phyloP scores from a whole-genome alignment of 1,139 yeast genomes.

The Geotrichum cucujoidarum region DNA sequence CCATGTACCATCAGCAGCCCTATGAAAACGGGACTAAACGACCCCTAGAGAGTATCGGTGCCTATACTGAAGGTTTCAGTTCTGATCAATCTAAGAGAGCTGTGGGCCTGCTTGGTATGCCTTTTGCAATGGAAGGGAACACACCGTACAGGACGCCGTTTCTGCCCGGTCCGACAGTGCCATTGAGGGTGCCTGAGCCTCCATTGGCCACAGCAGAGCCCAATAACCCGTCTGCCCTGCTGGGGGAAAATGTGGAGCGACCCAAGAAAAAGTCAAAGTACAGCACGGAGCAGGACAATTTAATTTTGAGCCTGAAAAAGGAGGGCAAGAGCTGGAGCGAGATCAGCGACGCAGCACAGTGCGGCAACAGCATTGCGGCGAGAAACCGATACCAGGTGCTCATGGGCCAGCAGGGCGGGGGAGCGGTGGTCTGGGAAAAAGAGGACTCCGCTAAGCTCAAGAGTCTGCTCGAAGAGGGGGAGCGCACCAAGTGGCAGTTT shows the following conservation, averaged over 20 bases:
- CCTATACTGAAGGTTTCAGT: too few relatives aligned
- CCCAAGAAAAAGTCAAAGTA: constrained; percentile 62
- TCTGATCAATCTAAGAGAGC: too few relatives aligned
- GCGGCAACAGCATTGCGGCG: constrained; percentile 68
- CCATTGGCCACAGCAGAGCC: constrained; percentile 36
- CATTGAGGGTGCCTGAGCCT: constrained; percentile 34
- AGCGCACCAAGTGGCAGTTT: constrained; percentile 64
- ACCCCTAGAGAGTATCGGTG: too few relatives aligned
- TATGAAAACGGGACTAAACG: too few relatives aligned
- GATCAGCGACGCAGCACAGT: constrained; percentile 62
- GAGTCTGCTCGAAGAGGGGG: constrained; percentile 59
- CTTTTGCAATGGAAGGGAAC: constrained; percentile 5
- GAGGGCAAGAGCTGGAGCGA: constrained; percentile 70
- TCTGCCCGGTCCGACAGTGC: constrained; percentile 24
- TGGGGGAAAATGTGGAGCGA: constrained; percentile 44
- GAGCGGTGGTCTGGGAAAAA: constrained; percentile 58
- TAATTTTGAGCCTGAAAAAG: constrained; percentile 57
- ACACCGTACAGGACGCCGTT: not conserved
- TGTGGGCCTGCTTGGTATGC: constrained; percentile 4
- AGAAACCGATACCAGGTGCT: constrained; percentile 74
- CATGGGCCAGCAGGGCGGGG: constrained; percentile 80
- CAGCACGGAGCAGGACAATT: constrained; percentile 60
- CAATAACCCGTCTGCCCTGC: constrained; percentile 35
- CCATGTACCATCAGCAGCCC: constrained; percentile 36
- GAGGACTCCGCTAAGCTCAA: constrained; percentile 54